phyloP scores from a whole-genome alignment of 805 yeast genomes.

The Aciculoconidium aculeatum region DNA sequence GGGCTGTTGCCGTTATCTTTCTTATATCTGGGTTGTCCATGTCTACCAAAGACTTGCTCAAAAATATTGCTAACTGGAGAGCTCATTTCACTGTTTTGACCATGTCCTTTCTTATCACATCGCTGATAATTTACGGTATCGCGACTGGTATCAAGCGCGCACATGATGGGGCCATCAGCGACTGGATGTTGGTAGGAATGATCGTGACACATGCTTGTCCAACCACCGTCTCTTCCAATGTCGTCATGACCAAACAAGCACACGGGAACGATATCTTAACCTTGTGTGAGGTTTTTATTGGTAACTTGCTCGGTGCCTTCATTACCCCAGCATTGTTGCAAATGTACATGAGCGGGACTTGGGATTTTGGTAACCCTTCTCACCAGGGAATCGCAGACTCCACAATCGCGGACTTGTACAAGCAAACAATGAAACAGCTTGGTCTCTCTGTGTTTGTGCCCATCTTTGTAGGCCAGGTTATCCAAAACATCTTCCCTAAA shows the following conservation, averaged over 20 bases:
- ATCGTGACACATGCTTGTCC: slow-evolving; percentile 85
- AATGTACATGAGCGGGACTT: slow-evolving; percentile 52
- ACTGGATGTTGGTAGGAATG: slow-evolving; percentile 76
- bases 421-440: slow-evolving; percentile 78
- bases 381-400: slow-evolving; percentile 42
- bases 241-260: slow-evolving; percentile 84
- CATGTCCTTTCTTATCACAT: slow-evolving; percentile 66
- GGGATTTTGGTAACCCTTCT: slow-evolving; percentile 75
- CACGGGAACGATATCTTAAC: slow-evolving; percentile 78
- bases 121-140: slow-evolving; percentile 67
- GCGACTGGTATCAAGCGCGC: slow-evolving; percentile 61
- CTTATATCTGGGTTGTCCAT: slow-evolving; percentile 76
- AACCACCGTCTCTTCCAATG: slow-evolving; percentile 87
- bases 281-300: slow-evolving; percentile 78
- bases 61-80: slow-evolving; percentile 72
- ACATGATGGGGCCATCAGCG: slow-evolving; percentile 49
- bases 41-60: slow-evolving; percentile 54
- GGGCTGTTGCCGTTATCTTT: slow-evolving; percentile 83
- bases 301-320: slow-evolving; percentile 81
- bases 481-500: slow-evolving; percentile 64
- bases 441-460: slow-evolving; percentile 84
- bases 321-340: slow-evolving; percentile 82
- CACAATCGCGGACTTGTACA: slow-evolving; percentile 54
- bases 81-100: slow-evolving; percentile 69
- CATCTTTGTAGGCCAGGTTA: slow-evolving; percentile 78